These are phyloP conservation scores for Blumeria hordei DNA, from an alignment of 2,329 filamentous ascomycete species.

Conservation along the genomic window DNA sequence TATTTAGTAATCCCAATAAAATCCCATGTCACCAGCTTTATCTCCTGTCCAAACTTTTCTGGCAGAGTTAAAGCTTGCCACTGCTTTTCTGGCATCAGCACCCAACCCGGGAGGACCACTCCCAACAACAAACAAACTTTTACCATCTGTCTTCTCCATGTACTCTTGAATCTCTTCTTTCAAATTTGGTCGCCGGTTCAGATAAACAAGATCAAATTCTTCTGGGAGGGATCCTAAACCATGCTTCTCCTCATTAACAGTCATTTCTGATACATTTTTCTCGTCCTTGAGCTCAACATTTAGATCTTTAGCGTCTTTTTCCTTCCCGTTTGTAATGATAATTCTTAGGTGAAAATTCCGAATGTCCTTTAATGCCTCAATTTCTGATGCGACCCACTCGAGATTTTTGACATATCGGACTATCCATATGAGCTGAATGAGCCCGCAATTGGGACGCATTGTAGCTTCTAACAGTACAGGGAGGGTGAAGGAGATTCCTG, in stretches of 20 bases:
- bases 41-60: slow-evolving; percentile 1
- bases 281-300: not conserved
- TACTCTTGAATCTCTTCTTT: not conserved
- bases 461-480: slow-evolving; percentile 22
- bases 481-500: slow-evolving; percentile 31
- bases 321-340: not conserved
- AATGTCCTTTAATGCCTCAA: slow-evolving; percentile 20
- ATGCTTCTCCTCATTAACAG: not conserved
- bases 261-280: not conserved
- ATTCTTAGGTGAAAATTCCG: not conserved
- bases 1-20: slow-evolving; percentile 1
- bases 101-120: not conserved
- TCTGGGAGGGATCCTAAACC: not conserved
- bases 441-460: slow-evolving; percentile 11
- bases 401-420: slow-evolving; percentile 29
- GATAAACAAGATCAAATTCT: not conserved
- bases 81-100: not conserved
- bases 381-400: slow-evolving; percentile 32
- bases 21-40: not conserved
- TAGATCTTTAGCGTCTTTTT: not conserved
- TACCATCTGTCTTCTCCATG: not conserved
- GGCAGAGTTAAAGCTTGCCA: not conserved
- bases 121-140: not conserved
- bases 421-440: slow-evolving; percentile 31
- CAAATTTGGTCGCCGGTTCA: not conserved